Base-by-base conservation (phyloP, 208 protist species). In the Trypanosoma mega region DNA sequence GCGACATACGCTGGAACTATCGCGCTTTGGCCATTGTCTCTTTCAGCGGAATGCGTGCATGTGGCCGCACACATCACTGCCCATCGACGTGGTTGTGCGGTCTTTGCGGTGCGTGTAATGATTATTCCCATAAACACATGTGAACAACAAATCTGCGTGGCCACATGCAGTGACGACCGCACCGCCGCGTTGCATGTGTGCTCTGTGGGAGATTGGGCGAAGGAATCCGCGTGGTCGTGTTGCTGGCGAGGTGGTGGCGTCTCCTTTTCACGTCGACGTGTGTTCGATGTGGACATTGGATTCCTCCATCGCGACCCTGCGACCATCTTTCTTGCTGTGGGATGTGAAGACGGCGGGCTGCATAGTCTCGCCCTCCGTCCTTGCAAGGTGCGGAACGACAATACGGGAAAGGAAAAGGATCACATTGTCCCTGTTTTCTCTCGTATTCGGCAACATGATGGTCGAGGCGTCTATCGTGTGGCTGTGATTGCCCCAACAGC, bases 141-240 rank as follows among this genome's bases (percentile, higher is more conserved):
- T 16, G 8, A 6, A 23, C 1, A 16, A 39, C 16, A 37, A 0
- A 60, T 69, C 7, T 58, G 30, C 48, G 44, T 90, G 18, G 82
- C 81, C 1, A 89, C 87, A 0, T 88, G 87, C 58, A 92, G 82
- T 57, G 87, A 92, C 49, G 84, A 94, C 63, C 78, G 84, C 18
- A 76, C 73, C 3, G 87, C 76, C 14, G 69, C 74, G 2, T 36
- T 91, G 3, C 87, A 65, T 31, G n/a, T 64, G 12, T 31, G 53
- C n/a, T 29, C 20, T 29, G 8, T 16, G 9, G 51, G 44, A 30
- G n/a, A 11, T 11, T 43, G 54, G 36, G 41, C 11, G 20, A n/a
- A 41, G 31, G 21, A 21, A 44, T 47, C 37, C 72, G 73, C 27
- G 56, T 83, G 70, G 72, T 33, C 7, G 9, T 59, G 69, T 24